phyloP scores from a whole-genome alignment of 1,284 basidiomycete genomes.

The Leccinum fallax region DNA sequence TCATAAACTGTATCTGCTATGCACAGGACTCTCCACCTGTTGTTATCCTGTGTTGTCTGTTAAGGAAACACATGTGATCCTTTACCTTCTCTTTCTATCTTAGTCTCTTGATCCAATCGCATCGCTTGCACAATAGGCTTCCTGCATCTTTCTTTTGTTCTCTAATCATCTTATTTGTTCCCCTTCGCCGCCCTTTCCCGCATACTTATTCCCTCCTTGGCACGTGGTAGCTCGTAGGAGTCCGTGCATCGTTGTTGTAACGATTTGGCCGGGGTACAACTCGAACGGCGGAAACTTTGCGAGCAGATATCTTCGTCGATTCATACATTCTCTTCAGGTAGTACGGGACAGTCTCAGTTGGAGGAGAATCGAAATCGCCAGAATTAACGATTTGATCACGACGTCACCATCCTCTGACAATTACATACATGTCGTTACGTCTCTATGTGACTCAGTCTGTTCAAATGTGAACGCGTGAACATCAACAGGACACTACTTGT shows the following conservation, averaged over 20 bases:
- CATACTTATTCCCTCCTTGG: background rate
- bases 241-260: background rate
- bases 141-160: background rate
- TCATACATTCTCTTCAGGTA: background rate
- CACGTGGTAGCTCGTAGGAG: background rate
- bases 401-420: background rate
- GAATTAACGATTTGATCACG: background rate
- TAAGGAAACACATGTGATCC: conserved; percentile 11
- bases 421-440: background rate
- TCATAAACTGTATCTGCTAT: conserved; percentile 18
- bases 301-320: background rate
- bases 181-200: background rate
- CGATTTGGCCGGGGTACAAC: background rate
- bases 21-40: conserved; percentile 4
- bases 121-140: background rate
- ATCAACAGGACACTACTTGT: background rate
- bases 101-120: background rate
- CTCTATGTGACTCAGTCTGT: background rate
- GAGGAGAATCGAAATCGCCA: background rate
- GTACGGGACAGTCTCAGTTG: background rate
- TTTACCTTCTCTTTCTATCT: background rate
- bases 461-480: background rate
- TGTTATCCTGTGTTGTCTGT: conserved; percentile 6
- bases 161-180: background rate
- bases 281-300: background rate